Percentiles rank a stretch among this genome's conserved stretches.
phyloP scores from a whole-genome alignment of 2,329 filamentous ascomycete genomes.

The Fragosphaeria purpurea region DNA sequence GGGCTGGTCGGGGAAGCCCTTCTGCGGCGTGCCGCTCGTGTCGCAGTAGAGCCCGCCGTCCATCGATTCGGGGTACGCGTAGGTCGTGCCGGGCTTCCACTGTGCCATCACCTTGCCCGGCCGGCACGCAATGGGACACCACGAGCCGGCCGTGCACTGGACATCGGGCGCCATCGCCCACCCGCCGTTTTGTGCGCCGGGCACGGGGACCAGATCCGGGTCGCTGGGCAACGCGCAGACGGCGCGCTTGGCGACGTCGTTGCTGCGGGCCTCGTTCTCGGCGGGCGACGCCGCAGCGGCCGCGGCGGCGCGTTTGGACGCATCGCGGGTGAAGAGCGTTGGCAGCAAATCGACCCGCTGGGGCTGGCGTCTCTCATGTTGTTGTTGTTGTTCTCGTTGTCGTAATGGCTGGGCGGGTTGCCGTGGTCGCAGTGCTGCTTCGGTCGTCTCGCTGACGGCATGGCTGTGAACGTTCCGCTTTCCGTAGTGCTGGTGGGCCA shows the following conservation, averaged over 20 bases:
- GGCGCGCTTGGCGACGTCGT: conserved; percentile 36
- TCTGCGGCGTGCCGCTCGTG: conserved; percentile 50
- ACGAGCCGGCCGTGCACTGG: conserved; percentile 54
- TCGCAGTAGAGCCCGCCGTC: conserved; percentile 69
- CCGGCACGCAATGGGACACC: conserved; percentile 70
- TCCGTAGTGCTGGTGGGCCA: conserved; percentile 20
- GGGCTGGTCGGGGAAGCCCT: conserved; percentile 57
- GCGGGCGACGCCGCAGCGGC: conserved; percentile 9
- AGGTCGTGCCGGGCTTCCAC: conserved; percentile 63
- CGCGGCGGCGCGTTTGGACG: neutral
- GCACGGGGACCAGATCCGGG: conserved; percentile 57
- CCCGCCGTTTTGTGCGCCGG: conserved; percentile 57
- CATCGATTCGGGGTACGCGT: conserved; percentile 62
- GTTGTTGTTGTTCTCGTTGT: conserved; percentile 5
- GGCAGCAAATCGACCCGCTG: conserved; percentile 11
- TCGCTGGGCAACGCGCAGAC: conserved; percentile 57
- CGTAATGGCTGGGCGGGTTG: too few species aligned
- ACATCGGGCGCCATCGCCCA: conserved; percentile 75
- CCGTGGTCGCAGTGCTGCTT: neutral
- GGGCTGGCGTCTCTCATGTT: conserved; percentile 13
- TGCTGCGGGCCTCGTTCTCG: conserved; percentile 19
- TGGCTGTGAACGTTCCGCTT: conserved; percentile 27
- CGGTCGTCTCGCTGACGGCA: neutral
- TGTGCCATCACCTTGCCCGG: conserved; percentile 68
- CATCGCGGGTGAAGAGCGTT: conserved; percentile 4